These are phyloP conservation scores for Sindora glabra DNA, from an alignment of 306 rosid species.

Conservation along the genomic window DNA sequence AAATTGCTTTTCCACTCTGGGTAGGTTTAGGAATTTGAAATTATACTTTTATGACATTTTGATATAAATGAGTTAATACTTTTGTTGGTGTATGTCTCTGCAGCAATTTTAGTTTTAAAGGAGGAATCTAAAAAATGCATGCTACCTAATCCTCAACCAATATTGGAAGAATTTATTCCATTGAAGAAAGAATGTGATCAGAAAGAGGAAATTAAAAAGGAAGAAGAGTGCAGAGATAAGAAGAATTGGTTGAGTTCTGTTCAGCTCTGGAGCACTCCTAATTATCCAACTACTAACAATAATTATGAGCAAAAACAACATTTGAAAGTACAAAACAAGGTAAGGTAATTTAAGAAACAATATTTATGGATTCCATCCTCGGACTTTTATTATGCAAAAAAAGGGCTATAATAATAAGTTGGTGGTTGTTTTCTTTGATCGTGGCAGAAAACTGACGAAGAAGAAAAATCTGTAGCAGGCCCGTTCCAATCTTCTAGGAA, in stretches of 20 bases:
- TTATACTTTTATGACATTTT: too few relatives aligned
- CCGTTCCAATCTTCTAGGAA: constrained; percentile 43
- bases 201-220: constrained; percentile 20
- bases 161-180: constrained; percentile 78
- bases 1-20: too few relatives aligned
- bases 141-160: constrained; percentile 34
- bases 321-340: constrained; percentile 49
- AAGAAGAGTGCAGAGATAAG: constrained; percentile 36
- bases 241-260: too few relatives aligned
- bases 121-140: constrained; percentile 50
- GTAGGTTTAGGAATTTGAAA: too few relatives aligned
- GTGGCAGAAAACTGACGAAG: constrained; percentile 48
- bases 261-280: background rate
- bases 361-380: background rate
- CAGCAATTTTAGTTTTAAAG: constrained; percentile 62
- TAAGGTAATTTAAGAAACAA: constrained; percentile 5
- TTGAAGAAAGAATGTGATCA: constrained; percentile 54
- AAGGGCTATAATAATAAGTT: background rate
- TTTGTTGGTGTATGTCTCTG: background rate
- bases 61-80: constrained; percentile 7
- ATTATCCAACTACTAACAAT: background rate
- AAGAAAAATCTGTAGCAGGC: constrained; percentile 27
- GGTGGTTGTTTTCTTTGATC: background rate
- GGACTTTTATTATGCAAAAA: too few relatives aligned
- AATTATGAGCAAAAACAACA: constrained; percentile 28